Evolutionary conservation across 306 rosid species (phyloP).

Genomic region (Urtica urens): DNA sequence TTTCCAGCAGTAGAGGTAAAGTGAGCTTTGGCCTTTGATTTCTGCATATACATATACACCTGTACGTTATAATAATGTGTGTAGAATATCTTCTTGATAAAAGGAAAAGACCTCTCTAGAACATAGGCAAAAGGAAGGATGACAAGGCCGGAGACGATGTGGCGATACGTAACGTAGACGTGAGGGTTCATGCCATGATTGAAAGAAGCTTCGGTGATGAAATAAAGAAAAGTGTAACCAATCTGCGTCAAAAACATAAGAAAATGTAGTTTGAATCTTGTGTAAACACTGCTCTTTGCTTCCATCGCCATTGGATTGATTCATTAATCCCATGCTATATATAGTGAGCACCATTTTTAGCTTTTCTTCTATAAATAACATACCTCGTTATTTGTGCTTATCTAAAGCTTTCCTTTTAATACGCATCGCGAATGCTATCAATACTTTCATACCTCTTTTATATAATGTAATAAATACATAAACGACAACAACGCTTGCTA

Average conservation of each 20-base stretch:
- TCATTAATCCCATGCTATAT: too few relatives aligned
- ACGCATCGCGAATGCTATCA: too few relatives aligned
- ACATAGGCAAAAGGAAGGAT: conserved; percentile 72
- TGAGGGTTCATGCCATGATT: conserved; percentile 88
- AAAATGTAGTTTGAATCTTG: conserved; percentile 56
- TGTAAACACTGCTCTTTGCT: too few relatives aligned
- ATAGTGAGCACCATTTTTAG: too few relatives aligned
- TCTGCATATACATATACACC: conserved; percentile 25
- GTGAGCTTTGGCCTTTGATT: conserved; percentile 59
- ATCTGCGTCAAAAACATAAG: conserved; percentile 42
- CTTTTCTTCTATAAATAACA: too few relatives aligned
- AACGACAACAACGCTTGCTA: too few relatives aligned
- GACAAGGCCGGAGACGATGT: conserved; percentile 33
- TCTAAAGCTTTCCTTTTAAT: too few relatives aligned
- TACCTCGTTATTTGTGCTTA: too few relatives aligned
- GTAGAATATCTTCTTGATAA: too few relatives aligned
- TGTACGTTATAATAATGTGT: not conserved
- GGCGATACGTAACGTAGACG: conserved; percentile 65
- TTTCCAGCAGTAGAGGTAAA: conserved; percentile 39
- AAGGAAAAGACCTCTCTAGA: conserved; percentile 43
- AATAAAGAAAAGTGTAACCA: conserved; percentile 46
- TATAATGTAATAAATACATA: too few relatives aligned
- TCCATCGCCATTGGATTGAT: too few relatives aligned
- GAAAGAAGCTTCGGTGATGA: conserved; percentile 68
- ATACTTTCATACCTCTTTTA: too few relatives aligned